Base-by-base conservation (phyloP, 78 protist genomes). In the Corallochytrium limacisporum region DNA sequence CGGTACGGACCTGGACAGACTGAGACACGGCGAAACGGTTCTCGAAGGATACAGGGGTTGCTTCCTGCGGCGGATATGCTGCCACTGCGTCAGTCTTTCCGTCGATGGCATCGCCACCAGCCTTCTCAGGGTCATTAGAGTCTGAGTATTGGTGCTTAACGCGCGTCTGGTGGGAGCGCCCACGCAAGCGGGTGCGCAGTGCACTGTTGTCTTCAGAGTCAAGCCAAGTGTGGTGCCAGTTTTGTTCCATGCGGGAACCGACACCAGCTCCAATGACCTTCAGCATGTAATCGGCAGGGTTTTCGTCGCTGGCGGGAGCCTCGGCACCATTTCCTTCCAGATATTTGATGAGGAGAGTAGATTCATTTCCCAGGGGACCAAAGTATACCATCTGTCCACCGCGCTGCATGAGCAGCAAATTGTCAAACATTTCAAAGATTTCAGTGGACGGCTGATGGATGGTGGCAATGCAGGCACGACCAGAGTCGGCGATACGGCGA, bases 371-470 rank as follows among this genome's bases (percentile, higher is more conserved):
- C 57, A 72, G 47, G 29, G 54, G 57, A 8, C 72, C 72, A 48
- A 48, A 33, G 72, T 66, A 66, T 10, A 66, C 72, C n/a, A 38
- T 16, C 18, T 46, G 9, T 15, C 72, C 72, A 13, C 48, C 28
- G n/a, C 70, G 26, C 37, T 43, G 35, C 0, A 66, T 10, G 24
- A 66, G 57, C 36, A 66, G 24, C 56, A 72, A 57, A 22, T 38
- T 33, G 59, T 80, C 82, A 35, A 84, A 74, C 40, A 79, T 57
- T 18, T 60, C 22, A 65, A 82, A 86, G 36, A 90, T 70, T 1
- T 69, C 62, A 13, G 73, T 36, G 47, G 79, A 56, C 2, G 95
- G 95, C 75, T 91, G 95, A 60, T 91, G 95, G 65, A 91, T 83
- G 50, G 89, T 77, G 38, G 65, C 38, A 22, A 85, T 55, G 16